Evolutionary conservation across 306 rosid genomes (phyloP), one percentile per base, ranked within the genome.

Genomic region (Albizia julibrissin): DNA sequence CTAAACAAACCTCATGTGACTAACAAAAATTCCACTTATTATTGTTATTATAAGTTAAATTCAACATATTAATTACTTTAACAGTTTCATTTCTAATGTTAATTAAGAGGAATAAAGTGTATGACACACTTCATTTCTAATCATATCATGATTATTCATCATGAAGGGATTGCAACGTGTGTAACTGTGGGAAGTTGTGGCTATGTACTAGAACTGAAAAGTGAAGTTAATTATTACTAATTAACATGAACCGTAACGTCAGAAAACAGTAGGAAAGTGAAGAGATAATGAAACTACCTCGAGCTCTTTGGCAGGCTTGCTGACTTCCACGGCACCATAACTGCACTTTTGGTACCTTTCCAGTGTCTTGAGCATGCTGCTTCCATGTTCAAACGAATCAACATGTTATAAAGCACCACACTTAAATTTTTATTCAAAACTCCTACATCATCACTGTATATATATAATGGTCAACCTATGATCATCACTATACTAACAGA

Each of bases 291-390:
- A 70, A 24, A 6, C 56, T 67, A 95, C 99, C 99, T 95, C 99
- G 58, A 95, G 96, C 76, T 95, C 99, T 86, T 91, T 93, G 86
- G 89, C 87, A 33, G 97, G 97, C 81, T 80, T 91, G 85, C 83
- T 88, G 68, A 92, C 92, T 86, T 95, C 99, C 33, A 93, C 91
- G n/a, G 94, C 91, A 74, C 98, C 98, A 87, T 93, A 95, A 74
- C 97, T 95, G 79, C 99, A 93, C 64, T 93, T 95, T 83, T 72
- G 76, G 61, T 72, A 72, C 61, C 76, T 72, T 72, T 74, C 77
- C 10, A 73, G 65, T 18, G 65, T 49, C 10, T 74, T 74, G 11
- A 50, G 77, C 77, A 74, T 74, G 77, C 77, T 74, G 64, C 39
- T 42, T 42, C 22, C 21, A 19, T 52, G n/a, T 14, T 31, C 21